Percentiles rank a stretch among this genome's conserved stretches.
Conservation (phyloP, 2,329 filamentous ascomycete genomes). For the Arthrobotrys musiformis region DNA sequence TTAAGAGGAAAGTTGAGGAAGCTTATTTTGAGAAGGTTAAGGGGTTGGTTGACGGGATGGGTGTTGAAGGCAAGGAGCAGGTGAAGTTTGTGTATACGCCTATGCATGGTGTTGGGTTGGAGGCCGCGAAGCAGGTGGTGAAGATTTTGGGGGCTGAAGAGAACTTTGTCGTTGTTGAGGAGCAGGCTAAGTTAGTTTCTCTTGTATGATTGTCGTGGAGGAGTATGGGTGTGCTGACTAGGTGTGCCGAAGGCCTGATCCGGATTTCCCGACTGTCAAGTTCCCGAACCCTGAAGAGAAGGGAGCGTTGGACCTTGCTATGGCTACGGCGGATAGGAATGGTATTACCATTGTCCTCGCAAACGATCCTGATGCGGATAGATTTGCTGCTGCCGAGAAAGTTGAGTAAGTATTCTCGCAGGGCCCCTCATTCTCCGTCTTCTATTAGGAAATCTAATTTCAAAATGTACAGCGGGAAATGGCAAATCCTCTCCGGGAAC, state of each 20-base stretch:
- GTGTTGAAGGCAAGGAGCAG: background rate
- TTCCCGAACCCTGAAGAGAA: constrained; percentile 75
- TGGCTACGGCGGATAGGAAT: constrained; percentile 67
- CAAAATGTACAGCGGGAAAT: constrained; percentile 63
- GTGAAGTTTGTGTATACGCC: constrained; percentile 68
- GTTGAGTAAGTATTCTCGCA: constrained; percentile 60
- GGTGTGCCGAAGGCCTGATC: constrained; percentile 67
- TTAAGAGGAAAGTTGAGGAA: constrained; percentile 63
- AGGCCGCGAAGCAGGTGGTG: constrained; percentile 64
- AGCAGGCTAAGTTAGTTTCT: constrained; percentile 52
- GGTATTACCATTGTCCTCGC: constrained; percentile 69
- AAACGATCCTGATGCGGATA: constrained; percentile 74
- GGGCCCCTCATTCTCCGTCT: background rate
- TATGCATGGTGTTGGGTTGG: constrained; percentile 69
- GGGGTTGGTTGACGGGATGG: constrained; percentile 48
- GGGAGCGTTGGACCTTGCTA: constrained; percentile 71
- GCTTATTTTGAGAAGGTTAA: constrained; percentile 62
- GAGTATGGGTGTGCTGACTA: background rate
- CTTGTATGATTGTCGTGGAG: constrained; percentile 62
- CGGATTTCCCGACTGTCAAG: constrained; percentile 72
- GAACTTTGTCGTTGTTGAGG: constrained; percentile 66
- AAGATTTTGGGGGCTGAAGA: constrained; percentile 63
- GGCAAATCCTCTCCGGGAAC: constrained; percentile 74
- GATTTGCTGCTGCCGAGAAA: constrained; percentile 72
- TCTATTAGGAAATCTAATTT: background rate